phyloP scores from a whole-genome alignment of 2,329 filamentous ascomycete species.

The Colletotrichum sp. region DNA sequence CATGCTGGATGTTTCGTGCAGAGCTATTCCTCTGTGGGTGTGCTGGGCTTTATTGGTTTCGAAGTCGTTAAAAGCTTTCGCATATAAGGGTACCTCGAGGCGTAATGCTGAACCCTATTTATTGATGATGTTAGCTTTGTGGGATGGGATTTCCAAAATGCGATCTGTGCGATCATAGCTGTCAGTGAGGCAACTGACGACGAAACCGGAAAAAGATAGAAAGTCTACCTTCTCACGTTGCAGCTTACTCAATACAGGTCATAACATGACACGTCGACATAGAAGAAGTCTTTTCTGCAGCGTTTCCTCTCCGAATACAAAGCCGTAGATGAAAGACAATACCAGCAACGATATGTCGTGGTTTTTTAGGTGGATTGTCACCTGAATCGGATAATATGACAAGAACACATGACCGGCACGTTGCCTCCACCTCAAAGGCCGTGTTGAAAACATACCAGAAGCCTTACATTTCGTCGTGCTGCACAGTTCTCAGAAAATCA shows the following conservation, averaged over 20 bases:
- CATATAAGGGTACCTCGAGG: background rate
- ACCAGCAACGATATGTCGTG: background rate
- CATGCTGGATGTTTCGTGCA: background rate
- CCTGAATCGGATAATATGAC: rapidly evolving
- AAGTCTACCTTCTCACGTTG: rapidly evolving
- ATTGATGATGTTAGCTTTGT: rapidly evolving
- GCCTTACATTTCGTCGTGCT: background rate
- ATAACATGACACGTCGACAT: background rate
- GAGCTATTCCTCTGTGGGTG: rapidly evolving
- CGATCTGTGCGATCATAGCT: rapidly evolving
- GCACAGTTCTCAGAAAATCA: background rate
- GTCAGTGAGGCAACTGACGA: too few relatives aligned
- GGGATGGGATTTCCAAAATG: background rate
- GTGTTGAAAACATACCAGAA: background rate
- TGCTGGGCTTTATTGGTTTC: background rate
- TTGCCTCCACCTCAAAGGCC: background rate
- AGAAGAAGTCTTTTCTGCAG: rapidly evolving
- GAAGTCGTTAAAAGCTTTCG: rapidly evolving
- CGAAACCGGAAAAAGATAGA: background rate
- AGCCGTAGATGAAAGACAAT: background rate
- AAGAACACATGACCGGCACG: rapidly evolving
- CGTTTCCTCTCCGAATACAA: background rate
- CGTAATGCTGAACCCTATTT: rapidly evolving
- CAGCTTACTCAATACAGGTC: background rate
- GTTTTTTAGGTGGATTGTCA: background rate